Percentiles rank a stretch among this genome's conserved stretches.
Conservation (phyloP, 192 early-diverging fungal genomes). For the Entomortierella lignicola region DNA sequence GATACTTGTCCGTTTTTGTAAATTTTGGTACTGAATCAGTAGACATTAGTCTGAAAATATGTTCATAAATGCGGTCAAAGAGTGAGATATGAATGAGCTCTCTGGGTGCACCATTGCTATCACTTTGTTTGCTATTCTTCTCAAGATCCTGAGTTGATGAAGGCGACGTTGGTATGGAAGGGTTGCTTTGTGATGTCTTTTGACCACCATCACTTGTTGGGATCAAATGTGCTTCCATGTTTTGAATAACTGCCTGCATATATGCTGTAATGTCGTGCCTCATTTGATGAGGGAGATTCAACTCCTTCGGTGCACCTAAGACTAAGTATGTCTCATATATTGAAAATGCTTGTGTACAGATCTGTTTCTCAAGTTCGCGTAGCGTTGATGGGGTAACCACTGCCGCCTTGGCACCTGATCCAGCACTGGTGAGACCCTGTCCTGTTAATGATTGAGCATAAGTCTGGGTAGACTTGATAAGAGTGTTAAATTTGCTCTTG, state of each 20-base stretch:
- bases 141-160: neutral
- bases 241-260: constrained; percentile 56
- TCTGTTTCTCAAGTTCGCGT: constrained; percentile 55
- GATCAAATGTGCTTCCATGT: constrained; percentile 29
- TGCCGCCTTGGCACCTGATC: neutral
- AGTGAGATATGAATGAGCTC: constrained; percentile 52
- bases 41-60: constrained; percentile 79
- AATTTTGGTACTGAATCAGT: constrained; percentile 84
- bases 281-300: constrained; percentile 66
- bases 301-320: constrained; percentile 56
- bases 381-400: constrained; percentile 13
- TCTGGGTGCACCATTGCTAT: neutral
- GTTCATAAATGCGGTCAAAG: constrained; percentile 72
- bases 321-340: constrained; percentile 65
- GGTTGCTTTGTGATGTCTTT: neutral
- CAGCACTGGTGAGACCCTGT: neutral
- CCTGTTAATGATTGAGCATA: constrained; percentile 22
- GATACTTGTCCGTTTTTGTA: constrained; percentile 67
- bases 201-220: neutral
- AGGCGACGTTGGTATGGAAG: constrained; percentile 26
- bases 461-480: constrained; percentile 28
- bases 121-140: neutral
- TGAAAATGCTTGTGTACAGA: constrained; percentile 62
- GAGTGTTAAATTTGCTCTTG: constrained; percentile 40
- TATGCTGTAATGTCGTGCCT: constrained; percentile 59